Percentiles rank a stretch among this genome's conserved stretches.
These are phyloP conservation scores for Ajuga chamaepitys DNA, from an alignment of 257 asterid genomes.

Conservation along the genomic window DNA sequence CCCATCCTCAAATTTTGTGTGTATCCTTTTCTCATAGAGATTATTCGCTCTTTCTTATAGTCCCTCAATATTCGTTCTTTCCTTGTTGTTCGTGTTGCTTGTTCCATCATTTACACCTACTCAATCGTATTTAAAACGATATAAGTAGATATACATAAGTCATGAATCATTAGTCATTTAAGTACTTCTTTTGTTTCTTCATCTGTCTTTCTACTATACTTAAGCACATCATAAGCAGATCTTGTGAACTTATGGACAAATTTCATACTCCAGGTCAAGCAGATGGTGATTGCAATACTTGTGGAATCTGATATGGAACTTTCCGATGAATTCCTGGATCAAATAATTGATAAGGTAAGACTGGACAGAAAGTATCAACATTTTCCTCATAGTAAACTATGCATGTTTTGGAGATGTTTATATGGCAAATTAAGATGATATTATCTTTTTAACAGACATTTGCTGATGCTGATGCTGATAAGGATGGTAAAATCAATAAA, in stretches of 20 bases:
- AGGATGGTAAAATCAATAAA: constrained; percentile 64
- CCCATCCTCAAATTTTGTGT: too few relatives aligned
- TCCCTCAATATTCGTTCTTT: too few relatives aligned
- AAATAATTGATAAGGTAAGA: constrained; percentile 58
- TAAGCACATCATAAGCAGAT: background rate
- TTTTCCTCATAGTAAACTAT: background rate
- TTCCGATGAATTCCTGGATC: constrained; percentile 62
- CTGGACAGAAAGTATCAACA: background rate
- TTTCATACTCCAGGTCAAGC: constrained; percentile 41
- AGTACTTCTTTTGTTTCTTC: background rate
- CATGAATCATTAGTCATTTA: background rate
- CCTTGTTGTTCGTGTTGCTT: too few relatives aligned
- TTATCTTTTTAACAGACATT: constrained; percentile 49
- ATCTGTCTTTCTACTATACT: background rate
- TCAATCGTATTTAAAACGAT: background rate
- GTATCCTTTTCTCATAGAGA: too few relatives aligned
- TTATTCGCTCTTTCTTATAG: too few relatives aligned
- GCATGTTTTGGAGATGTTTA: too few relatives aligned
- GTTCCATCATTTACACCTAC: too few relatives aligned
- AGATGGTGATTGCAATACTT: constrained; percentile 72
- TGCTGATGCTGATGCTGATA: constrained; percentile 68
- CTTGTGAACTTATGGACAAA: constrained; percentile 1
- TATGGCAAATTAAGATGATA: background rate
- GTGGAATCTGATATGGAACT: constrained; percentile 51
- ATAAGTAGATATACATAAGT: background rate